Conservation (phyloP, 2,329 filamentous ascomycete species). For the Trichoderma afroharzianum region DNA sequence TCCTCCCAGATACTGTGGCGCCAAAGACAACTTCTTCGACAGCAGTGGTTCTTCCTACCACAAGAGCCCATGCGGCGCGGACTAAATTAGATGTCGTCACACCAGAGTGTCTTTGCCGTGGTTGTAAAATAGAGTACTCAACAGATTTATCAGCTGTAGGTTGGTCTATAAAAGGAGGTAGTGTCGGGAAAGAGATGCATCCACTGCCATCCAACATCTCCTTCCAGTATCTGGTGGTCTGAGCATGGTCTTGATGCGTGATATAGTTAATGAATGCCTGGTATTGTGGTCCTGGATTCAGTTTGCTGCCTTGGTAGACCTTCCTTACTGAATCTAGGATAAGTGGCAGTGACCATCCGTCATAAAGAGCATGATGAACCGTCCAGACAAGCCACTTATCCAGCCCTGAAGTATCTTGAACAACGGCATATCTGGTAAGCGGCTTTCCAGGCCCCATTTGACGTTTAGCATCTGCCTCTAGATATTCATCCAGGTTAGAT, state of each 20-base stretch:
- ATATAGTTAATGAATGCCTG: not conserved
- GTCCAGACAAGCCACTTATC: constrained; percentile 39
- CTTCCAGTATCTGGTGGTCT: not conserved
- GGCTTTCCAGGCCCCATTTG: constrained; percentile 37
- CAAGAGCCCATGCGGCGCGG: constrained; percentile 45
- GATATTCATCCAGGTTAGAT: constrained; percentile 32
- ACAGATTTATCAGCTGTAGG: not conserved
- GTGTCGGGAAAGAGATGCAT: not conserved
- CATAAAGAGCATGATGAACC: constrained; percentile 50
- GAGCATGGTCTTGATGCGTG: not conserved
- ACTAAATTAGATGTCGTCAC: constrained; percentile 18
- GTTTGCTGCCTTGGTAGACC: not conserved
- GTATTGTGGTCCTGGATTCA: not conserved
- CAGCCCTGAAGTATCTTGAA: constrained; percentile 29
- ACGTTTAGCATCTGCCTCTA: constrained; percentile 34
- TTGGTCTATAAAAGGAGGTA: not conserved
- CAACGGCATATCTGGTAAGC: constrained; percentile 40
- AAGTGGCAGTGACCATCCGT: constrained; percentile 43
- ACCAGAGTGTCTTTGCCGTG: not conserved
- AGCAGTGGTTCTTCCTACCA: constrained; percentile 46
- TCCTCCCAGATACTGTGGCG: constrained; percentile 29
- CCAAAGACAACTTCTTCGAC: constrained; percentile 39
- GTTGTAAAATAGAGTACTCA: not conserved
- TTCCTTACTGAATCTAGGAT: constrained; percentile 31
- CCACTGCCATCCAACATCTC: not conserved